Evolutionary conservation across 2,329 filamentous ascomycete genomes (phyloP), one percentile per base, ranked within the genome.

Genomic region (Fusarium beomiforme): DNA sequence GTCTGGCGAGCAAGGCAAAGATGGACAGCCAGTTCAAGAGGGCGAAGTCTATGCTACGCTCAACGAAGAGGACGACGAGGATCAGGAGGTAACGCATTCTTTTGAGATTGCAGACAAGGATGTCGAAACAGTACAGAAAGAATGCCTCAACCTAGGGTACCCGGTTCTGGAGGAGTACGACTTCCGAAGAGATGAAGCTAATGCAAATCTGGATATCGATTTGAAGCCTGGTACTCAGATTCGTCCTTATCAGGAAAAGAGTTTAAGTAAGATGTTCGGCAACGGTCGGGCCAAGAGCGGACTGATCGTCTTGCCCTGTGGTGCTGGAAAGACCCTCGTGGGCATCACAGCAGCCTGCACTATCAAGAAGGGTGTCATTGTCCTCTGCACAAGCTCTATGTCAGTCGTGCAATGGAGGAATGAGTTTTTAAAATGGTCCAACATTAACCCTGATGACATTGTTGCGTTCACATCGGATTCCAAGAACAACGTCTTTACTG

Each of bases 261-360:
- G 94, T 72, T 85, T 99, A 13, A 97, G 93, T 84, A 99, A 99
- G 81, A 99, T 99, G 96, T 99, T 99, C 79, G 95, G 96, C 78
- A 99, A 99, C 78, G 95, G 95, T 53, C 92, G 96, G 81, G 96
- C 96, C 17, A 96, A 97, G 84, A 98, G 94, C 81, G 96, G 96
- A 62, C 97, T 99, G 73, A 99, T 99, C 65, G 96, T 99, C 60
- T 83, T 99, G 75, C 96, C 96, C 21, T 99, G 96, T 79, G 96
- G 96, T 74, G 96, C 96, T 21, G 96, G 96, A 65, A 99, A 99
- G 85, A 99, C 96, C 3, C 84, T 99, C 42, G 96, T 99, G 19
- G 96, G 96, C n/a, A 97, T 99, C 74, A 98, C 96, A 23, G 96
- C 96, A 43, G 96, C 95, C 23, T 98, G 96, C 82, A 98, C 96